Evolutionary conservation across 2,329 filamentous ascomycete genomes (phyloP).

Genomic region (Emmonsiellopsis sp.): DNA sequence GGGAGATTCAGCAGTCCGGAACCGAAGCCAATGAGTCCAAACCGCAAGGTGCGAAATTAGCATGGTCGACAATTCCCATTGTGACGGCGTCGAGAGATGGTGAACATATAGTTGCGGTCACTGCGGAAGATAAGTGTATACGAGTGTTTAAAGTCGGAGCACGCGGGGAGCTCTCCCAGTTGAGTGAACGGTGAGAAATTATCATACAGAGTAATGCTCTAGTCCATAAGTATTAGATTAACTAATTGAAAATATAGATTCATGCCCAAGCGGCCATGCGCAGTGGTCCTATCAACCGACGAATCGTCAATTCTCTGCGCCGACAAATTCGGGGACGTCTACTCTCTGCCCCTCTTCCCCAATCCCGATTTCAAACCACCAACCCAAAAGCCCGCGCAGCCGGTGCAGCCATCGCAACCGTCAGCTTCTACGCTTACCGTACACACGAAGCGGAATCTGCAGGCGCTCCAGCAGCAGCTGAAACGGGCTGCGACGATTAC

Average conservation of each 20-base stretch:
- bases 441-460: slow-evolving; percentile 51
- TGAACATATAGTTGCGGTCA: slow-evolving; percentile 64
- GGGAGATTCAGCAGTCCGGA: slow-evolving; percentile 12
- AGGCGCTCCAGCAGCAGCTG: slow-evolving; percentile 48
- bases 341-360: slow-evolving; percentile 65
- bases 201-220: not conserved
- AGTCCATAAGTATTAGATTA: not conserved
- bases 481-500: slow-evolving; percentile 32
- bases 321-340: slow-evolving; percentile 97
- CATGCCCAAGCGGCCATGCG: slow-evolving; percentile 85
- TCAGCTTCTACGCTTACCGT: slow-evolving; percentile 51
- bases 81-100: slow-evolving; percentile 56
- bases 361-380: slow-evolving; percentile 27
- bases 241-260: slow-evolving; percentile 37
- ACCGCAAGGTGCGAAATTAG: slow-evolving; percentile 7
- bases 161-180: slow-evolving; percentile 51
- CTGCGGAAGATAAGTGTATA: slow-evolving; percentile 83
- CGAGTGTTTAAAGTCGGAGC: slow-evolving; percentile 66
- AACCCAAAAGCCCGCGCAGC: slow-evolving; percentile 14
- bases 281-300: slow-evolving; percentile 60
- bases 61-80: slow-evolving; percentile 56
- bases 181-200: slow-evolving; percentile 58
- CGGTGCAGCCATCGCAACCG: slow-evolving; percentile 36
- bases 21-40: slow-evolving; percentile 9
- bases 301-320: slow-evolving; percentile 65